These are phyloP conservation scores for Claviceps sp. DNA, from an alignment of 2,329 filamentous ascomycete species.

Conservation along the genomic window DNA sequence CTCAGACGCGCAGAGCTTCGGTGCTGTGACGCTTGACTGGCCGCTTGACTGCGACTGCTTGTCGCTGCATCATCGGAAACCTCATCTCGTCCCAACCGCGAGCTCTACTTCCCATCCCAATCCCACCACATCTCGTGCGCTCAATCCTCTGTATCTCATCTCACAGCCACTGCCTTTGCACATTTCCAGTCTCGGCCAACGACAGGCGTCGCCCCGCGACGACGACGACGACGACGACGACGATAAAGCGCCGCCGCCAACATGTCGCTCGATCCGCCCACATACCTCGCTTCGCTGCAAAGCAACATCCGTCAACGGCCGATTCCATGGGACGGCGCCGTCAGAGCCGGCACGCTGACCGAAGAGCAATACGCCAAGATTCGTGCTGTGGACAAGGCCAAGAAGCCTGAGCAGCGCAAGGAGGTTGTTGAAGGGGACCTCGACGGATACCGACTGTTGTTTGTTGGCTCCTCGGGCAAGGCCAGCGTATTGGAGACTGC, in stretches of 20 bases:
- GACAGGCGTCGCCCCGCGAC: conserved; percentile 7
- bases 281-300: conserved; percentile 74
- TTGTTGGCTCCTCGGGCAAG: conserved; percentile 62
- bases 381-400: conserved; percentile 90
- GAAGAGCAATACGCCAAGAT: conserved; percentile 92
- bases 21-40: conserved; percentile 6
- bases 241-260: conserved; percentile 10
- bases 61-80: conserved; percentile 7
- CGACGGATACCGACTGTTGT: conserved; percentile 64
- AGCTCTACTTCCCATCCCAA: conserved; percentile 2
- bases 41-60: background rate
- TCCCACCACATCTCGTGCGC: background rate
- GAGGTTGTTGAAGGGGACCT: conserved; percentile 71
- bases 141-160: background rate
- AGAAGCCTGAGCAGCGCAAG: conserved; percentile 70
- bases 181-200: background rate
- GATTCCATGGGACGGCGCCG: conserved; percentile 95
- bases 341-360: conserved; percentile 83
- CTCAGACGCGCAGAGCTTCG: background rate
- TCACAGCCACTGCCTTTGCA: background rate
- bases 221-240: conserved; percentile 13
- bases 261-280: conserved; percentile 88
- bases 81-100: conserved; percentile 4
- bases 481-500: conserved; percentile 70
- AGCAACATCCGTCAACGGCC: conserved; percentile 94